Conservation (phyloP, 495 filamentous ascomycete genomes). For the Daldinia vernicosa region DNA sequence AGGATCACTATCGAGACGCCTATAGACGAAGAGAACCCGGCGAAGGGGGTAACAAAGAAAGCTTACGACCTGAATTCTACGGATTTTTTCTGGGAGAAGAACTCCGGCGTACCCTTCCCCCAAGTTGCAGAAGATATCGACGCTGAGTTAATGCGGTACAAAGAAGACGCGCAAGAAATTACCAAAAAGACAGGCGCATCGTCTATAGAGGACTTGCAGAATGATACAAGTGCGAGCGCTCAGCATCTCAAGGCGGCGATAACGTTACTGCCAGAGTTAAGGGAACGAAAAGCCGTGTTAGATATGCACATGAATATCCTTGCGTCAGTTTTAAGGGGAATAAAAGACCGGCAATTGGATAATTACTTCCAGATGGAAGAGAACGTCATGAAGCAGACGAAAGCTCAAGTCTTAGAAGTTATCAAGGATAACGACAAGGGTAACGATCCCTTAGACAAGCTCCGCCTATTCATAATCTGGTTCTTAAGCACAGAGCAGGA, state of each 20-base stretch:
- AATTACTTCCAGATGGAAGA: slow-evolving; percentile 97
- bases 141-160: slow-evolving; percentile 89
- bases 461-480: slow-evolving; percentile 96
- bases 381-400: slow-evolving; percentile 90
- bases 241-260: slow-evolving; percentile 97
- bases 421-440: slow-evolving; percentile 85
- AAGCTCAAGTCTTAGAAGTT: slow-evolving; percentile 86
- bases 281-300: slow-evolving; percentile 87
- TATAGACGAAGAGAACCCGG: slow-evolving; percentile 76
- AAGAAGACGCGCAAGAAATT: slow-evolving; percentile 92
- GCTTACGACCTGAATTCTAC: slow-evolving; percentile 88
- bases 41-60: slow-evolving; percentile 77
- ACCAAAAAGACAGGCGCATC: slow-evolving; percentile 94
- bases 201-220: slow-evolving; percentile 92
- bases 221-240: slow-evolving; percentile 85
- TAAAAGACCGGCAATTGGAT: slow-evolving; percentile 94
- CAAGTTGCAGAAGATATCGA: slow-evolving; percentile 98
- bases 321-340: slow-evolving; percentile 83
- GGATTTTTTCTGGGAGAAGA: slow-evolving; percentile 98
- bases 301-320: slow-evolving; percentile 99
- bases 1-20: slow-evolving; percentile 92
- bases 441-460: slow-evolving; percentile 84
- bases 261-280: slow-evolving; percentile 87
- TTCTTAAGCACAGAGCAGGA: slow-evolving; percentile 95
- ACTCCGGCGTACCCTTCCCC: slow-evolving; percentile 92